Conservation (phyloP, 2,329 filamentous ascomycete genomes). For the Incumbomyces lentus region DNA sequence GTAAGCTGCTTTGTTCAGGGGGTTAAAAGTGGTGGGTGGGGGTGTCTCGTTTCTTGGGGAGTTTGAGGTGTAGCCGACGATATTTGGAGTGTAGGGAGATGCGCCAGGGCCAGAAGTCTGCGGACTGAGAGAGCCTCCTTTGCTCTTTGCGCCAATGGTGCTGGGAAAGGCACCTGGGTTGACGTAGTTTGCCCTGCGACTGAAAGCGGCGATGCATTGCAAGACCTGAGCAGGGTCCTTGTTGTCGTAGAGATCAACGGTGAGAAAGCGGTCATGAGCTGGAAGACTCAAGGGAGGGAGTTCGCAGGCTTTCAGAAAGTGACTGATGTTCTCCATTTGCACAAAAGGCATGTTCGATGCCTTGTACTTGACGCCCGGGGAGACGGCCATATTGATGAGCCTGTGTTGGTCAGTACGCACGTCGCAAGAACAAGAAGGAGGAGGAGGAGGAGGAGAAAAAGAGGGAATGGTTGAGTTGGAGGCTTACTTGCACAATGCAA, state of each 20-base stretch:
- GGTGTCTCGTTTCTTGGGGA: constrained; percentile 19
- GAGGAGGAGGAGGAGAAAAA: no score
- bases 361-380: constrained; percentile 79
- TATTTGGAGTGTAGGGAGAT: constrained; percentile 14
- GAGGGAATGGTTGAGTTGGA: background rate
- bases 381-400: constrained; percentile 70
- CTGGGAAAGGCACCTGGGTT: constrained; percentile 65
- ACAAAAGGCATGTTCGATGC: constrained; percentile 92
- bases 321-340: constrained; percentile 98
- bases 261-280: constrained; percentile 91
- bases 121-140: constrained; percentile 51
- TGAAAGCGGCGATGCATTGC: constrained; percentile 86
- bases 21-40: constrained; percentile 32
- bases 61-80: constrained; percentile 36
- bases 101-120: constrained; percentile 42
- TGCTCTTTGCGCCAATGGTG: constrained; percentile 63
- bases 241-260: constrained; percentile 87
- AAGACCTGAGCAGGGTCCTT: constrained; percentile 95
- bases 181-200: constrained; percentile 65
- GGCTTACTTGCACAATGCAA: constrained; percentile 78
- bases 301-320: constrained; percentile 85
- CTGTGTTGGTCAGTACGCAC: constrained; percentile 37
- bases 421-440: background rate
- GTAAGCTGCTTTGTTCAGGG: constrained; percentile 33
- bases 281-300: constrained; percentile 74